Base-by-base conservation (phyloP, 164 flowering plant genomes). In the Chimonanthus praecox region DNA sequence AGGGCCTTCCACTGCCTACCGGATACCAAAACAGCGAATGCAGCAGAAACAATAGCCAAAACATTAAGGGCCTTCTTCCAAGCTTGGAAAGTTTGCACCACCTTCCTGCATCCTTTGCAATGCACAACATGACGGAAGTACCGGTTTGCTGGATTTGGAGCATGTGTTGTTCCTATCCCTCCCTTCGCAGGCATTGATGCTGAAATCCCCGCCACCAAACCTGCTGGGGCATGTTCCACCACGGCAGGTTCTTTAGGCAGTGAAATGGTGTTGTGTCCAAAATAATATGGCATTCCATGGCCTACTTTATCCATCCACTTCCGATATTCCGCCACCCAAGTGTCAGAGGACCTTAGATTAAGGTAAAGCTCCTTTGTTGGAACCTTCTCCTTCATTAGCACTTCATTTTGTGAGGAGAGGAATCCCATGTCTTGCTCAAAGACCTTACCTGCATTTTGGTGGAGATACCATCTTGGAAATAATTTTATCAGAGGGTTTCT, bases 371-470 rank as follows among this genome's bases (percentile, higher is more conserved):
- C 78, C 75, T 84, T 89, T 4, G 97, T 93, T 13, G 99, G 98
- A 20, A 88, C 88, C 63, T 88, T 91, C 76, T 89, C 98, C 75
- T 83, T 91, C 76, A 92, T 80, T 8, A 95, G 83, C 49, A 85
- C 82, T 79, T 91, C 97, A 73, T 95, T 95, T 67, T 95, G 99
- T 18, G 99, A 95, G 16, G 99, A 95, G 1, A 95, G 89, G 68
- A 95, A 95, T 4, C 99, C 99, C 99, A 95, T 95, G 70, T 95
- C 99, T 86, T 95, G 97, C 83, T 95, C 99, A 13, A 95, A 93
- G 44, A 95, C 99, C 83, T 87, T 95, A 72, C 96, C 51, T 2
- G 93, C 96, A 83, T 93, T 95, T 79, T 95, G 99, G 79, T 95
- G 98, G 75, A 90, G 85, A 80, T 84, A 95, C 99, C 99, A 95